A percentile compares a stretch with the other conserved stretches of the same genome.
These are phyloP conservation scores for Mrakia frigida DNA, from an alignment of 768 basidiomycete genomes.

Conservation along the genomic window DNA sequence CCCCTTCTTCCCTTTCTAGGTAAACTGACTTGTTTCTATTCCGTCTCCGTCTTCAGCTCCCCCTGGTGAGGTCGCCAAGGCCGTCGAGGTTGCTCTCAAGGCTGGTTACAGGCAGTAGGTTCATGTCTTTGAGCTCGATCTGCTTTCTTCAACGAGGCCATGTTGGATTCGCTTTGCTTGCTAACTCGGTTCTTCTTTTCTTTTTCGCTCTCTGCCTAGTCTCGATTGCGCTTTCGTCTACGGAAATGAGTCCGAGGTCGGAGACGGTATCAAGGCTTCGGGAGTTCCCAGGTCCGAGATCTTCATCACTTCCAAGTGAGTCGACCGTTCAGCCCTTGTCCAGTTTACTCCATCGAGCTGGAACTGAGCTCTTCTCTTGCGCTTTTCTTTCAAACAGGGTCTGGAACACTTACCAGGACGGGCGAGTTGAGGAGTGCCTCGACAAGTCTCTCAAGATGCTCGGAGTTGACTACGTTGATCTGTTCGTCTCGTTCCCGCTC, in stretches of 20 bases:
- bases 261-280: conserved; percentile 37
- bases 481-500: not conserved
- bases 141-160: not conserved
- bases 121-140: not conserved
- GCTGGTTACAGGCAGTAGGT: conserved; percentile 21
- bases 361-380: not conserved
- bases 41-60: not conserved
- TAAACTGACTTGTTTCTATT: not conserved
- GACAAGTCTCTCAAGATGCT: conserved; percentile 70
- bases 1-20: not conserved
- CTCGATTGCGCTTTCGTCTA: conserved; percentile 25
- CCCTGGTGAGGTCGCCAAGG: conserved; percentile 64
- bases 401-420: conserved; percentile 31
- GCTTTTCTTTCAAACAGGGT: conserved; percentile 2
- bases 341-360: not conserved
- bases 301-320: conserved; percentile 36
- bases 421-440: conserved; percentile 44
- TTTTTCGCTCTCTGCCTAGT: not conserved
- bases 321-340: not conserved
- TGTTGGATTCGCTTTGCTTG: no score
- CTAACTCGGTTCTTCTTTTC: not conserved
- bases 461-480: conserved; percentile 69
- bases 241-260: conserved; percentile 34
- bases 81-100: conserved; percentile 69
- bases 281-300: conserved; percentile 38